These are phyloP conservation scores for Wickerhamia fluorescens DNA, from an alignment of 805 yeast genomes.

Conservation along the genomic window DNA sequence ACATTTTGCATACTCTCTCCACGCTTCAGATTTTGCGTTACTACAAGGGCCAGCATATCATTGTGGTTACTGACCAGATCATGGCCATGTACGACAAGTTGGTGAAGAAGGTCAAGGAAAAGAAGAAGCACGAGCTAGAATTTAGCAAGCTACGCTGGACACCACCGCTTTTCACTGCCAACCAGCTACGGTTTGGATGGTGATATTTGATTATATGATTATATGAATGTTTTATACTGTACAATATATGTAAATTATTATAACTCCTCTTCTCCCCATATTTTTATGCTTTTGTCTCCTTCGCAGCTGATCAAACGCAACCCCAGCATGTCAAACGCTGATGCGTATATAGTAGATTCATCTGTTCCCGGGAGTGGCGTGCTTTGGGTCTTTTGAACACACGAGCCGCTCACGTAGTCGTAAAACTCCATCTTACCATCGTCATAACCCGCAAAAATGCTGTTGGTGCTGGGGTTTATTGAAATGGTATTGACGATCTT, in stretches of 20 bases:
- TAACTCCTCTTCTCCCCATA: conserved; percentile 49
- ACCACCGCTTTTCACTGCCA: conserved; percentile 94
- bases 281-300: conserved; percentile 78
- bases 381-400: conserved; percentile 49
- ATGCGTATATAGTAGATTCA: conserved; percentile 61
- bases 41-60: conserved; percentile 90
- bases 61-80: conserved; percentile 79
- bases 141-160: conserved; percentile 76
- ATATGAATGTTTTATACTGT: conserved; percentile 1
- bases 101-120: conserved; percentile 44
- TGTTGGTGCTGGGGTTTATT: conserved; percentile 52
- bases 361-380: conserved; percentile 64
- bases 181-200: conserved; percentile 95
- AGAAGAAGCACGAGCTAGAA: conserved; percentile 70
- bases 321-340: conserved; percentile 76
- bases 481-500: conserved; percentile 62
- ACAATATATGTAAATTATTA: no score
- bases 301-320: conserved; percentile 78
- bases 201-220: conserved; percentile 28
- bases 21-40: conserved; percentile 85
- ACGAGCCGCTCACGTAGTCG: conserved; percentile 68
- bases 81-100: conserved; percentile 67
- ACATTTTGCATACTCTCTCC: conserved; percentile 87
- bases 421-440: conserved; percentile 71
- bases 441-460: conserved; percentile 76